Evolutionary conservation across 2,329 filamentous ascomycete genomes (phyloP), one percentile per base, ranked within the genome.

Genomic region (Fusarium ambrosium): DNA sequence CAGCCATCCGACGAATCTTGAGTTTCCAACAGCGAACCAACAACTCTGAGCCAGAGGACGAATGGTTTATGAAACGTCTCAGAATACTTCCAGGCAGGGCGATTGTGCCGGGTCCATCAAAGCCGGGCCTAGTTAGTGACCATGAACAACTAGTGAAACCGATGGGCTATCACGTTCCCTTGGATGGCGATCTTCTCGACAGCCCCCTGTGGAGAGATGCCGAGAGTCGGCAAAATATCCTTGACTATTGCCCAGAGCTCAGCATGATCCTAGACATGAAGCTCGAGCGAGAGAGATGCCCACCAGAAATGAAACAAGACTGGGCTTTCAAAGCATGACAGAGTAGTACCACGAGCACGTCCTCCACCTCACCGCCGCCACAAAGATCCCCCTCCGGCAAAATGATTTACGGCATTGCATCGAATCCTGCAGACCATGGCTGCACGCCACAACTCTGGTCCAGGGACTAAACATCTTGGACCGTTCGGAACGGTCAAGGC

Each of bases 1-100:
- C 86, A 2, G 81, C 86, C n/a, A 87, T 90, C 62, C 80, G 82
- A 8, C 82, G 84, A 22, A 81, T 90, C 4, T 82, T 90, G 14
- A 76, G 77, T 36, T 87, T 87, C 72, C 87, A 90, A 72, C 80
- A 34, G 6, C 56, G 37, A 37, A 7, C 22, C 58, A 41, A 43
- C 37, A 24, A 55, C 32, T 45, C 34, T 20, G 24, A 58, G 24
- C 27, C 51, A 18, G 20, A 34, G 22, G 32, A 29, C 20, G 36
- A 29, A 14, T 22, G 51, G 48, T 45, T 64, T 24, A 53, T 24
- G 24, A 60, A 69, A 56, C 43, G 43, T 62, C 56, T 62, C 48
- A 37, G 45, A 27, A 32, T 48, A 37, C 48, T 64, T 36, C 37
- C 58, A 61, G 58, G 37, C 58, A 59, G 7, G 8, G 22, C 27